Base-by-base conservation (phyloP, 2,329 filamentous ascomycete species). In the Phyllosticta citribraziliensis region DNA sequence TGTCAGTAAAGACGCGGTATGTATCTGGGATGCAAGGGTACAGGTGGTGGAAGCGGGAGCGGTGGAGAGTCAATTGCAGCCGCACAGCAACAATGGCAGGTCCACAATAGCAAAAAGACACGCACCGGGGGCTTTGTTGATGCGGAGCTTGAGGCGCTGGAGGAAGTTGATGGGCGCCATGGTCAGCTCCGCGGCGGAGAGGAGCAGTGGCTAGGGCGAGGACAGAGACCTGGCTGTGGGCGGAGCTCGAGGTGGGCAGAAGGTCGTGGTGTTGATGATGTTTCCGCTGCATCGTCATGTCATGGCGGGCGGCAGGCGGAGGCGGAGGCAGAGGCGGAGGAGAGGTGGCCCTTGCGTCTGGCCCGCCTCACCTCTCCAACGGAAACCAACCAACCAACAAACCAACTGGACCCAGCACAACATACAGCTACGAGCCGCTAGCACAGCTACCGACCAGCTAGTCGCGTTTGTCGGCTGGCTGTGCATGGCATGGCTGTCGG, bases 141-240 rank as follows among this genome's bases (percentile, higher is more conserved):
- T 66, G 62, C 68, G 64, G 51, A 66, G 65, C 65, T 66, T 72
- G 67, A 75, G 67, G 67, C 69, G 64, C 60, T 70, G 65, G 54
- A 66, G 67, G 65, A 73, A 70, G 59, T 65, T 67, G 63, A 66
- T 67, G 62, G 73, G 74, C 64, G 72, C 67, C 72, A 74, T 74
- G 58, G 60, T 65, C 51, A n/a, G 40, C 40, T 47, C 40, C 40
- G 4, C 40, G 17, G 40, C 14, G 14, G 14, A 14, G 40, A 40
- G 33, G 11, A 12, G 30, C 30, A 2, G 12, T 33, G 30, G 30
- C 30, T 33, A 8, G 30, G 12, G 35, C 11, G 35, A 10, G 35
- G 11, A 40, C n/a, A n/a, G n/a, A n/a, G n/a, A n/a, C n/a, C n/a
- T n/a, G n/a, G n/a, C n/a, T n/a, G n/a, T n/a, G n/a, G n/a, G n/a